These are phyloP conservation scores for Backusella parvicylindrica DNA, from an alignment of 192 early-diverging fungal species.

Conservation along the genomic window DNA sequence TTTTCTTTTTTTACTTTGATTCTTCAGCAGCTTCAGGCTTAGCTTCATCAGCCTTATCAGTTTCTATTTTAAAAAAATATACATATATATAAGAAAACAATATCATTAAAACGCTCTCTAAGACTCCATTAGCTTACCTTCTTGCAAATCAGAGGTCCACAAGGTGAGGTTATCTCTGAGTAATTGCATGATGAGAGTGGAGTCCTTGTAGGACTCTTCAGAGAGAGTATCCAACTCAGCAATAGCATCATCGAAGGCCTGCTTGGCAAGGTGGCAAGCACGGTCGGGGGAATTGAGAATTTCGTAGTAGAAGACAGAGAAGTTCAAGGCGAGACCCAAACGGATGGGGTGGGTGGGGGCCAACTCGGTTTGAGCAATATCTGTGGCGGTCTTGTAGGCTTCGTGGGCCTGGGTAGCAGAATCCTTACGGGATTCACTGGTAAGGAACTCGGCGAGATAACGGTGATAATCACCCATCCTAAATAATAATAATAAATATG, in stretches of 20 bases:
- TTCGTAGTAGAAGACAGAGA: conserved; percentile 99
- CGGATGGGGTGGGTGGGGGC: conserved; percentile 98
- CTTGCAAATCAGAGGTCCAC: conserved; percentile 97
- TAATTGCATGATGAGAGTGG: conserved; percentile 99
- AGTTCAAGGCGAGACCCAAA: conserved; percentile 96
- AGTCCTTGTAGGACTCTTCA: conserved; percentile 99
- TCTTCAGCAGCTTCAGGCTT: conserved; percentile 15
- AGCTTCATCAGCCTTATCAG: conserved; percentile 22
- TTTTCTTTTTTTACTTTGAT: conserved; percentile 17
- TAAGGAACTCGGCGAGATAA: conserved; percentile 97
- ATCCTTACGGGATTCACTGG: conserved; percentile 78
- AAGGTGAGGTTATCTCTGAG: conserved; percentile 98
- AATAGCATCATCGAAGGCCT: conserved; percentile 99
- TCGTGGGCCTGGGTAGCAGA: conserved; percentile 83
- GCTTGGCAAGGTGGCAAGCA: conserved; percentile 94
- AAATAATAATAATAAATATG: conserved; percentile 12
- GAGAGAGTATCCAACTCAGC: conserved; percentile 97
- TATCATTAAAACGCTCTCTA: background rate
- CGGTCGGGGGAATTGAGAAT: conserved; percentile 97
- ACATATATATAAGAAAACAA: background rate
- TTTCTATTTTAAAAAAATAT: conserved; percentile 1
- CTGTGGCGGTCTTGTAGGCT: conserved; percentile 94
- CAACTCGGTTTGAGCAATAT: conserved; percentile 91
- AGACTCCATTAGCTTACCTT: conserved; percentile 47
- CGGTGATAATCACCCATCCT: conserved; percentile 99